phyloP scores from a whole-genome alignment of 225 moss, liverwort and hornwort genomes.

The Antitrichia curtipendula region DNA sequence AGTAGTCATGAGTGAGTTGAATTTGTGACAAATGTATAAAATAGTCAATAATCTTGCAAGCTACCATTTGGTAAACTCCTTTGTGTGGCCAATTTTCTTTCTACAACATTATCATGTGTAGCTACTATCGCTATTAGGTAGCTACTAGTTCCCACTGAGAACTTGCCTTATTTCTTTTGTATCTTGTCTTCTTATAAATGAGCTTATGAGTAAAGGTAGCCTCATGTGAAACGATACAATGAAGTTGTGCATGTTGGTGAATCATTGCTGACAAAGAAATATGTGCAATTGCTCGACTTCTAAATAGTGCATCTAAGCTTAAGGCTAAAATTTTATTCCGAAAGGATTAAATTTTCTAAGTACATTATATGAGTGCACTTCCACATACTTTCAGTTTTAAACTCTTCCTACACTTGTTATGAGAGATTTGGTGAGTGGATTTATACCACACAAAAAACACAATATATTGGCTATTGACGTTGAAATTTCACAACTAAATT shows the following conservation, averaged over 20 bases:
- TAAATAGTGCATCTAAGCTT: not conserved
- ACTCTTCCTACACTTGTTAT: too few relatives aligned
- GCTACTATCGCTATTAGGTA: not conserved
- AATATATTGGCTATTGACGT: not conserved
- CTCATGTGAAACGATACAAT: not conserved
- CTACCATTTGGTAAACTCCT: not conserved
- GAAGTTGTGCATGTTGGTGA: not conserved
- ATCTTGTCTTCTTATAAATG: not conserved
- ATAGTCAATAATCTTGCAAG: accelerated
- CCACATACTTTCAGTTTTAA: not conserved
- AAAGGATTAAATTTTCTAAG: not conserved
- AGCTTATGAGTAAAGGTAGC: not conserved
- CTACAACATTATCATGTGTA: not conserved
- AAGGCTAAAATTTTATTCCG: too few relatives aligned
- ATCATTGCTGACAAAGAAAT: not conserved
- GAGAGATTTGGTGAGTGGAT: not conserved
- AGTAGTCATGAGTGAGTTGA: not conserved
- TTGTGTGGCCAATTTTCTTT: not conserved
- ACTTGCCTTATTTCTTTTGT: not conserved
- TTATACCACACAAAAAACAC: accelerated
- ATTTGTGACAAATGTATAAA: not conserved
- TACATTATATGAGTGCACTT: not conserved
- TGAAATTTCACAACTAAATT: not conserved
- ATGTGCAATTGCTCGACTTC: accelerated
- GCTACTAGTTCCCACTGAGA: not conserved